Evolutionary conservation across 2,329 filamentous ascomycete genomes (phyloP).

Genomic region (Scortechinia acanthostroma): DNA sequence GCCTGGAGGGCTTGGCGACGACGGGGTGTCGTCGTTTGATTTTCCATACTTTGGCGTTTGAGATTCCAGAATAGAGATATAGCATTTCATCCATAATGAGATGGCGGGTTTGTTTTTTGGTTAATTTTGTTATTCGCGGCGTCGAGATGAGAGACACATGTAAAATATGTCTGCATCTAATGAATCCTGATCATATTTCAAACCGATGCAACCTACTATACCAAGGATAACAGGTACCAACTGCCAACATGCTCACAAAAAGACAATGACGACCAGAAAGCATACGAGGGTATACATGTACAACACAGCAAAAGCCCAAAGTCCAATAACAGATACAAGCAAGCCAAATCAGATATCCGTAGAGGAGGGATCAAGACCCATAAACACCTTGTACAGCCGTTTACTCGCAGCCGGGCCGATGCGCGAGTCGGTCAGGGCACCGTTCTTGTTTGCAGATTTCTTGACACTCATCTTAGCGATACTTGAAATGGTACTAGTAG

Average conservation of each 20-base stretch:
- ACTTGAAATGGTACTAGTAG: not conserved
- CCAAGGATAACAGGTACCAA: too few relatives aligned
- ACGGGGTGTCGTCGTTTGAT: not conserved
- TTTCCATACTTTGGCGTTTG: not conserved
- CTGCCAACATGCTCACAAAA: too few relatives aligned
- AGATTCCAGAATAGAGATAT: not conserved
- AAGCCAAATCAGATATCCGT: conserved; percentile 16
- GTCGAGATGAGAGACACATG: too few relatives aligned
- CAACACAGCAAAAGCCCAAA: too few relatives aligned
- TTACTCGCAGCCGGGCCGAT: conserved; percentile 36
- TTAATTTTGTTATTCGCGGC: too few relatives aligned
- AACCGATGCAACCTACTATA: too few relatives aligned
- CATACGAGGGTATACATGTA: too few relatives aligned
- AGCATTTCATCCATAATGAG: not conserved
- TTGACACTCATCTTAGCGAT: conserved; percentile 8
- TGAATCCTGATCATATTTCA: too few relatives aligned
- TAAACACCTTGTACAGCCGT: conserved; percentile 37
- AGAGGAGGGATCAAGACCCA: conserved; percentile 29
- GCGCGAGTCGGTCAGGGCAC: conserved; percentile 29
- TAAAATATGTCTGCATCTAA: too few relatives aligned
- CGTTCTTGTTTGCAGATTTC: conserved; percentile 37
- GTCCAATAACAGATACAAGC: not conserved
- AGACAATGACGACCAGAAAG: too few relatives aligned
- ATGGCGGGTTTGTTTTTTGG: too few relatives aligned
- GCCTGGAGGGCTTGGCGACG: conserved; percentile 9